Evolutionary conservation across 441 rosid species (phyloP), one percentile per base, ranked within the genome.

Genomic region (Aleurites moluccanus): DNA sequence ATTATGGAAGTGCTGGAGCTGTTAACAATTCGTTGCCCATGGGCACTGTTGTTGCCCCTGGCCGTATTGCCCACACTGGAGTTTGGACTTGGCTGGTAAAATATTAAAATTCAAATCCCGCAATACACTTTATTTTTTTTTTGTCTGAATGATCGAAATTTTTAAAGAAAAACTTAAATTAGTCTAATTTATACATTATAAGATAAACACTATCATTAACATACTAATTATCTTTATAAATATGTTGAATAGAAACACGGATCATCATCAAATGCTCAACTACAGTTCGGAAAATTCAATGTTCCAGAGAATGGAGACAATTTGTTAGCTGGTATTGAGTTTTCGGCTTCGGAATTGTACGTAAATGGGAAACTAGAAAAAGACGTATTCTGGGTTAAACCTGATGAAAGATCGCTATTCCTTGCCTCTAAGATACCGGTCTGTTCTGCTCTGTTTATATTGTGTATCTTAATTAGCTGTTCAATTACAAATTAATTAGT

Each of bases 291-390:
- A 27, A 16, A 74, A 3, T 74, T 53, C 77, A 74, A 74, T 60
- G 16, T 10, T 28, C 77, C 77, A 25, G 47, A 55, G 0, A 42
- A 27, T 42, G 77, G 77, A 40, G 71, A 74, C 21, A 74, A 74
- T 21, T 40, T 66, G n/a, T 42, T 74, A 52, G 71, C 42, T 0
- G 45, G 65, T 14, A 11, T 66, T 2, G 64, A 30, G 2, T 42
- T 21, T 20, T 28, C 49, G 7, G 14, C 3, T 2, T 55, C 33
- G 5, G 33, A 40, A 27, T 5, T 72, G 11, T 60, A 49, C 53
- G 14, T 5, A 20, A 5, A 47, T 3, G 67, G 27, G 6, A n/a
- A 7, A 11, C 4, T 62, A 3, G 30, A 40, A 25, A 10, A 14
- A 4, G 9, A 20, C 1, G 30, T 1, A 25, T 28, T 27, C 9